These are phyloP conservation scores for Caloboletus inedulis DNA, from an alignment of 1,284 basidiomycete genomes.

Conservation along the genomic window DNA sequence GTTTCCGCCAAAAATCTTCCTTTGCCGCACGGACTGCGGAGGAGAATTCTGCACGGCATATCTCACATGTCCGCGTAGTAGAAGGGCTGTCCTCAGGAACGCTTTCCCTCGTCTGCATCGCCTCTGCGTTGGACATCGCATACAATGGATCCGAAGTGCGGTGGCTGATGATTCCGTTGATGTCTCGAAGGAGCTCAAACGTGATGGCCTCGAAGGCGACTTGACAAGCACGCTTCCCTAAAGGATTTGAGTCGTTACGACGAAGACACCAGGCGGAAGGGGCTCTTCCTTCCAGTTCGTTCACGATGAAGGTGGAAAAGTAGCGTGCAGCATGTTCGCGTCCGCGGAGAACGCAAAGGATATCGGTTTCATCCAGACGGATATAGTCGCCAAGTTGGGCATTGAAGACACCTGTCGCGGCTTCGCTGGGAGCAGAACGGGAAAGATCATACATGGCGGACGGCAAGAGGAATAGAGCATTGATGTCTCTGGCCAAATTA, in stretches of 20 bases:
- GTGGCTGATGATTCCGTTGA: slow-evolving; percentile 63
- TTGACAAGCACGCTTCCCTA: slow-evolving; percentile 54
- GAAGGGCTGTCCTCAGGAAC: slow-evolving; percentile 40
- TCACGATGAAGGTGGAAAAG: slow-evolving; percentile 70
- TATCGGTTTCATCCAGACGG: slow-evolving; percentile 48
- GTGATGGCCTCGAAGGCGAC: slow-evolving; percentile 67
- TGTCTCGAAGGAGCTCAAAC: slow-evolving; percentile 65
- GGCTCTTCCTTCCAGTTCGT: slow-evolving; percentile 60
- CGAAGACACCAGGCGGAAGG: slow-evolving; percentile 50
- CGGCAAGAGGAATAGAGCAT: slow-evolving; percentile 39
- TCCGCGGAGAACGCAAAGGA: slow-evolving; percentile 58
- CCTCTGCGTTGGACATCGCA: slow-evolving; percentile 59
- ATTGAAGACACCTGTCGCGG: slow-evolving; percentile 35
- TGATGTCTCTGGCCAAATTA: slow-evolving; percentile 41
- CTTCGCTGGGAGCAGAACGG: slow-evolving; percentile 43
- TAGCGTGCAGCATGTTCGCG: slow-evolving; percentile 68
- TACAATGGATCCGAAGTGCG: slow-evolving; percentile 67
- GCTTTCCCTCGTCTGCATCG: slow-evolving; percentile 58
- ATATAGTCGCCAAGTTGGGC: slow-evolving; percentile 23
- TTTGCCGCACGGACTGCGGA: slow-evolving; percentile 52
- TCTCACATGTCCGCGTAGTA: slow-evolving; percentile 58
- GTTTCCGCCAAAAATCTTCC: slow-evolving; percentile 58
- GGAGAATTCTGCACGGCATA: slow-evolving; percentile 58
- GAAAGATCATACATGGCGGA: slow-evolving; percentile 55
- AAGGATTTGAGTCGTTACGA: slow-evolving; percentile 42